A percentile compares a stretch with the other conserved stretches of the same genome.
These are phyloP conservation scores for Starmera quercuum DNA, from an alignment of 805 yeast genomes.

Conservation along the genomic window DNA sequence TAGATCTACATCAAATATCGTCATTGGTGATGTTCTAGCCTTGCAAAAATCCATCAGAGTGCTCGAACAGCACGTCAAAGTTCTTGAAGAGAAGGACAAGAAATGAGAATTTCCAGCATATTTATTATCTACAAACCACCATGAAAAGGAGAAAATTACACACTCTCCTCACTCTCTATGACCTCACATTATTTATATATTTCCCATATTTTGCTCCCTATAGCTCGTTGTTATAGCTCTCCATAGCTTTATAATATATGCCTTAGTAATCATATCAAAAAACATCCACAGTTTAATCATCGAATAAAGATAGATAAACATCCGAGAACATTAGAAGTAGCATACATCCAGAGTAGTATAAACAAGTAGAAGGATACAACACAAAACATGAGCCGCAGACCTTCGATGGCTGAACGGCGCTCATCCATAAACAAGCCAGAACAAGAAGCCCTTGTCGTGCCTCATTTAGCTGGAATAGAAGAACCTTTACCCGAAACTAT, in stretches of 20 bases:
- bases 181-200: background rate
- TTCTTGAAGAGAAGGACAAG: slow-evolving; percentile 39
- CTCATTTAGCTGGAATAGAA: slow-evolving; percentile 71
- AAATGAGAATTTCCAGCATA: too few relatives aligned
- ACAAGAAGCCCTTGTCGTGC: slow-evolving; percentile 34
- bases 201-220: background rate
- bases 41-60: slow-evolving; percentile 61
- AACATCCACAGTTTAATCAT: too few relatives aligned
- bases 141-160: too few relatives aligned
- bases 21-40: slow-evolving; percentile 66
- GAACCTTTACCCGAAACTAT: slow-evolving; percentile 55
- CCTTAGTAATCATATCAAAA: too few relatives aligned
- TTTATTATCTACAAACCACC: too few relatives aligned
- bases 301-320: too few relatives aligned
- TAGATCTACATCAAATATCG: slow-evolving; percentile 61
- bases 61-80: slow-evolving; percentile 62
- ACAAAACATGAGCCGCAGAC: too few relatives aligned
- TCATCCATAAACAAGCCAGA: slow-evolving; percentile 34
- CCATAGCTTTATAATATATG: too few relatives aligned
- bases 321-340: too few relatives aligned
- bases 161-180: background rate
- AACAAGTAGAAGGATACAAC: too few relatives aligned
- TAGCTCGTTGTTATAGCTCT: too few relatives aligned
- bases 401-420: slow-evolving; percentile 63
- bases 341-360: too few relatives aligned